Base-by-base conservation (phyloP, 495 filamentous ascomycete species). In the Hamigera avellanea region DNA sequence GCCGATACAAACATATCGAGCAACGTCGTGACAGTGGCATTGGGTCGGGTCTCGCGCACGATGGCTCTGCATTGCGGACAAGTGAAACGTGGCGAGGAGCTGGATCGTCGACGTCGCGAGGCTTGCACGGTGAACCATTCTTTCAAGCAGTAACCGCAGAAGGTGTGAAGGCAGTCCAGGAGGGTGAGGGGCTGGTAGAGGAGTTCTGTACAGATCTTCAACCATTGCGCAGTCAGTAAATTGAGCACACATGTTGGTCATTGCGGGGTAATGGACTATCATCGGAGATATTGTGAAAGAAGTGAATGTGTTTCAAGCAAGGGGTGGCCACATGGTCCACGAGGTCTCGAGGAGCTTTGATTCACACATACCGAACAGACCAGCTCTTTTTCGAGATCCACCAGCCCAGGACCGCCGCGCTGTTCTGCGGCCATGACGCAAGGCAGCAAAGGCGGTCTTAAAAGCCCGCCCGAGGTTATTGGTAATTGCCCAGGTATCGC, bases 101-200 rank as follows among this genome's bases (percentile, higher is more conserved):
- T 56, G 0, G 66, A 56, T 16, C 57, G 58, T 18, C 67, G 49
- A 51, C 61, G 42, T 37, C 63, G 39, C 37, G 59, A 78, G 35
- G 66, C 68, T 46, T 80, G 76, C 38, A 57, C 75, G 9, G 56
- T 46, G 62, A 98, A 98, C 91, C 91, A 96, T 60, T 87, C 79
- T 61, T 93, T 93, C 41, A 95, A 56, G 53, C 91, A 98, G 19
- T 83, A 80, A 39, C 86, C 91, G 64, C 91, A 96, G 63, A 91
- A 96, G 26, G 88, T 93, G 64, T 98, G 91, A 1, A 98, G 78
- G 56, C 91, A 98, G 66, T 96, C 85, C 53, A 98, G 83, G 41
- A 95, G 81, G 19, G 88, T 95, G 41, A 96, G 76, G 14, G 91
- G 91, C 54, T 95, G 84, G 66, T 85, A 93, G 42, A 98, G 83